Conservation (phyloP, 352 stramenopile species). For the Globisporangium cederbergense region DNA sequence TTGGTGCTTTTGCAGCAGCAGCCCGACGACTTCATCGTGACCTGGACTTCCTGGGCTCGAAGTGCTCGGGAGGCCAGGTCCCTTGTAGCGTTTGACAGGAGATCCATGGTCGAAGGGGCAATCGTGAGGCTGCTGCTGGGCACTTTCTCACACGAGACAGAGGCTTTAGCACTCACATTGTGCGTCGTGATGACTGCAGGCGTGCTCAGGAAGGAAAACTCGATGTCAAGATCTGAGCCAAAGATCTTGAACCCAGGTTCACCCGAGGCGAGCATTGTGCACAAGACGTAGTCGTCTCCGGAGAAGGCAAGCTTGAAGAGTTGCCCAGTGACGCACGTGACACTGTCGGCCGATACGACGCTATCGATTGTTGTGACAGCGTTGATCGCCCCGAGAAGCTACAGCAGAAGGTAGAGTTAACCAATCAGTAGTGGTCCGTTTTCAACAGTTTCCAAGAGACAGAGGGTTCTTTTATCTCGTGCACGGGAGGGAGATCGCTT, state of each 20-base stretch:
- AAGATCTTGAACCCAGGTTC: conserved; percentile 32
- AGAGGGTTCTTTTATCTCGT: not conserved
- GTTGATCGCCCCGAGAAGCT: conserved; percentile 4
- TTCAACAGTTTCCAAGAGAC: not conserved
- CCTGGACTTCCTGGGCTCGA: conserved; percentile 17
- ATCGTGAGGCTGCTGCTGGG: not conserved
- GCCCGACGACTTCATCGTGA: conserved; percentile 14
- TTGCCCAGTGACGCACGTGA: not conserved
- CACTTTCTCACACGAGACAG: conserved; percentile 10
- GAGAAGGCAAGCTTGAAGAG: conserved; percentile 26
- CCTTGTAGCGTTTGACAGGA: conserved; percentile 3
- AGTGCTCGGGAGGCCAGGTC: conserved; percentile 26
- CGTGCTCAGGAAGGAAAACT: conserved; percentile 27
- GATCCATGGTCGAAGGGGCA: conserved; percentile 16
- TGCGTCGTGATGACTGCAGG: not conserved
- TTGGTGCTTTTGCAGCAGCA: conserved; percentile 38
- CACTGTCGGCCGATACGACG: not conserved
- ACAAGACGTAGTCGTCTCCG: conserved; percentile 41
- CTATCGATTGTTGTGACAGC: not conserved
- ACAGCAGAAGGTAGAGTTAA: not conserved
- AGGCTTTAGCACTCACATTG: conserved; percentile 7
- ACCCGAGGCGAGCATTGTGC: conserved; percentile 15
- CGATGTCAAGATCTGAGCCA: conserved; percentile 38
- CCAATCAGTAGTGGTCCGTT: not conserved
- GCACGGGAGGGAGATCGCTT: not conserved